Conservation (phyloP, 306 rosid genomes). For the Cicer arietinum region DNA sequence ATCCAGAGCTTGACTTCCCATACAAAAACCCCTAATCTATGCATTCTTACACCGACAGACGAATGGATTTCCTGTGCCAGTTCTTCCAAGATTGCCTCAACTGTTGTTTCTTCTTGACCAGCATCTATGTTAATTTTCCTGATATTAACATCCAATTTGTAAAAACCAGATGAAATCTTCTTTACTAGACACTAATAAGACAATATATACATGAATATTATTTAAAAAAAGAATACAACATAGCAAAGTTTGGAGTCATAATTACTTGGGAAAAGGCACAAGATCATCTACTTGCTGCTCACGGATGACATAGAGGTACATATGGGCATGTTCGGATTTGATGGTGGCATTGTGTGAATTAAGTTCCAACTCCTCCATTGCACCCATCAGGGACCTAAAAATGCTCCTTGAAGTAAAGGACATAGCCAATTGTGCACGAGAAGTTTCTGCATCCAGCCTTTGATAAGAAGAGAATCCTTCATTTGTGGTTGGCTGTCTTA, state of each 20-base stretch:
- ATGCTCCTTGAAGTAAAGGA: conserved; percentile 89
- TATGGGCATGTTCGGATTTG: conserved; percentile 88
- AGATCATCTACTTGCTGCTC: conserved; percentile 84
- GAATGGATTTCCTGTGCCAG: conserved; percentile 78
- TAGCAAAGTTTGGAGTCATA: conserved; percentile 31
- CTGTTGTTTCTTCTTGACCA: conserved; percentile 70
- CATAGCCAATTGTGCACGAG: conserved; percentile 56
- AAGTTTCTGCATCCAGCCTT: conserved; percentile 56
- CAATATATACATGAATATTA: conserved; percentile 14
- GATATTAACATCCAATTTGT: conserved; percentile 50
- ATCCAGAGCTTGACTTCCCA: conserved; percentile 99
- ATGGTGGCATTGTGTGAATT: conserved; percentile 81
- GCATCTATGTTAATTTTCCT: conserved; percentile 69
- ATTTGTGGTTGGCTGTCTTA: conserved; percentile 82
- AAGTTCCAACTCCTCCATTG: conserved; percentile 99
- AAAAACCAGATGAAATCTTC: conserved; percentile 45
- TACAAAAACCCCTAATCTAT: conserved; percentile 86
- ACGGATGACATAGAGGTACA: conserved; percentile 86
- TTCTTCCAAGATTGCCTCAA: conserved; percentile 70
- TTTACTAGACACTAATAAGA: conserved; percentile 31
- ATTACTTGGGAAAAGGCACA: conserved; percentile 81
- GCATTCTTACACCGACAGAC: conserved; percentile 93
- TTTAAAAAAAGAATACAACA: not conserved
- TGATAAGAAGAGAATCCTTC: conserved; percentile 77
- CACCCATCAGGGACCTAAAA: conserved; percentile 86